phyloP scores from a whole-genome alignment of 169 alveolate genomes.

The Plasmodium sp. region DNA sequence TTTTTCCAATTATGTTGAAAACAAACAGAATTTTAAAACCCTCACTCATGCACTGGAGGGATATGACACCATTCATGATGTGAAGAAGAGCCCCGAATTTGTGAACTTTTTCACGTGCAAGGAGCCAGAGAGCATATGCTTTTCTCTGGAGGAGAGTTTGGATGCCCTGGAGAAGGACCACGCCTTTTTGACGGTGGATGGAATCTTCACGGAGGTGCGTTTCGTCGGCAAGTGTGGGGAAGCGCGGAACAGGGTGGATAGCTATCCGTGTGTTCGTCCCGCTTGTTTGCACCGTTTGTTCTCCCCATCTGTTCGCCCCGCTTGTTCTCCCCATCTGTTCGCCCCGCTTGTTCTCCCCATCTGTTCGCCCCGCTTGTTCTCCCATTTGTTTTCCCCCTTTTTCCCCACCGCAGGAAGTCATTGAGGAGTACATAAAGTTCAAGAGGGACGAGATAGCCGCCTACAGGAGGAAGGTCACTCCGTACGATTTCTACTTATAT shows the following conservation, averaged over 20 bases:
- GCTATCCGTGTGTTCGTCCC: neutral
- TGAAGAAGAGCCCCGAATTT: constrained; percentile 18
- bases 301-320: neutral
- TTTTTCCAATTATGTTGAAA: constrained; percentile 22
- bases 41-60: constrained; percentile 32
- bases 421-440: constrained; percentile 55
- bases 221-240: neutral
- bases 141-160: constrained; percentile 53
- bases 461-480: constrained; percentile 15
- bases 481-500: constrained; percentile 45
- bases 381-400: neutral
- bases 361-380: neutral
- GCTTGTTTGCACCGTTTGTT: neutral
- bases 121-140: constrained; percentile 43
- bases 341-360: neutral
- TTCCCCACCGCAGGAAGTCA: constrained; percentile 55
- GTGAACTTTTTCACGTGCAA: constrained; percentile 28
- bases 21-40: constrained; percentile 5
- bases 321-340: neutral
- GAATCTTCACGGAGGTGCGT: constrained; percentile 42
- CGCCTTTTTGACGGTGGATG: constrained; percentile 29
- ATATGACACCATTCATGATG: constrained; percentile 2
- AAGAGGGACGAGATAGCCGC: constrained; percentile 49
- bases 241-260: no score
- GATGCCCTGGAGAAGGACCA: constrained; percentile 71